Conservation (phyloP, 1,284 basidiomycete species). For the Malassezia vespertilionis region DNA sequence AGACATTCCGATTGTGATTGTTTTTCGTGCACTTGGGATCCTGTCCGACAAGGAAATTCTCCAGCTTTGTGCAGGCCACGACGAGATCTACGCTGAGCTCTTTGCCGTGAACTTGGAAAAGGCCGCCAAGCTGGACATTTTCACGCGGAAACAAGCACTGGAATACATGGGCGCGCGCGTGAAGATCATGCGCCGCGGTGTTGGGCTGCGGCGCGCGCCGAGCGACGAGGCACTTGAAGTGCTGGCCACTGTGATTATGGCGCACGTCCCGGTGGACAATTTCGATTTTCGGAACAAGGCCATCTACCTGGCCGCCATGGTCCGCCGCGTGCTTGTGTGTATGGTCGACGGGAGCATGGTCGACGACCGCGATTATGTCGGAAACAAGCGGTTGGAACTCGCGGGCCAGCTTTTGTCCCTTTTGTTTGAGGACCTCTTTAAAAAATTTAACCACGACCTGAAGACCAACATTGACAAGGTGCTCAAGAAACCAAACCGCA, state of each 20-base stretch:
- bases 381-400: conserved; percentile 94
- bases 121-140: conserved; percentile 58
- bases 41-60: conserved; percentile 97
- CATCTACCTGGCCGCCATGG: conserved; percentile 97
- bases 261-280: conserved; percentile 83
- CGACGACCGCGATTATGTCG: conserved; percentile 97
- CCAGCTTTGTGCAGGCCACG: conserved; percentile 81
- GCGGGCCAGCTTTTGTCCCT: conserved; percentile 92
- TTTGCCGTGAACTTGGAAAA: conserved; percentile 93
- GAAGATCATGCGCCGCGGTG: conserved; percentile 68
- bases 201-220: conserved; percentile 62
- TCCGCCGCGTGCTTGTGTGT: conserved; percentile 84
- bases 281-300: conserved; percentile 90
- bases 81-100: conserved; percentile 73
- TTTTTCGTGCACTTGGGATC: conserved; percentile 76
- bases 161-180: conserved; percentile 90
- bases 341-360: conserved; percentile 95
- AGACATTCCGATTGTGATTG: conserved; percentile 90
- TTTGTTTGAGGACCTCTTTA: conserved; percentile 95
- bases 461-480: conserved; percentile 96
- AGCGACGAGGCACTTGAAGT: conserved; percentile 94
- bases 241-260: conserved; percentile 88
- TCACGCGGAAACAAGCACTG: conserved; percentile 83
- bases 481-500: conserved; percentile 88
- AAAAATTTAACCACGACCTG: conserved; percentile 93